phyloP scores from a whole-genome alignment of 2,329 filamentous ascomycete genomes.

The Ceratocystis eucalypticola region DNA sequence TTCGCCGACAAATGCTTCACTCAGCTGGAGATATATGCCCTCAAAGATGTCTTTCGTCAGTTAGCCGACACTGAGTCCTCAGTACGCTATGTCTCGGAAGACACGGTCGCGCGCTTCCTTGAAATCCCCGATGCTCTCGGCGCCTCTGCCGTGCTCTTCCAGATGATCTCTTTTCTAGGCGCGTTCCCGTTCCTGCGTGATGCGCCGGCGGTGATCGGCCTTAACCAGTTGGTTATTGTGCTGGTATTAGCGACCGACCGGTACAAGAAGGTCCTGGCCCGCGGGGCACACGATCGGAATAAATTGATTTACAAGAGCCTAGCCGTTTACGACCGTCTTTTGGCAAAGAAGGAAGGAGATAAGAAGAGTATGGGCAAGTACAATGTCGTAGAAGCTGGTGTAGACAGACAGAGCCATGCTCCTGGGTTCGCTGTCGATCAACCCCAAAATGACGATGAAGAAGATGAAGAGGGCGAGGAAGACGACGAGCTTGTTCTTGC shows the following conservation, averaged over 20 bases:
- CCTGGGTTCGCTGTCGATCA: slow-evolving; percentile 36
- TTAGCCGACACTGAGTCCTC: slow-evolving; percentile 52
- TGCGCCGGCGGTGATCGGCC: slow-evolving; percentile 54
- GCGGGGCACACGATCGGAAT: slow-evolving; percentile 42
- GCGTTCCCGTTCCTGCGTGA: slow-evolving; percentile 61
- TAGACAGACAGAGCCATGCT: slow-evolving; percentile 18
- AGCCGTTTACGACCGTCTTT: slow-evolving; percentile 51
- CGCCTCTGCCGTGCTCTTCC: slow-evolving; percentile 55
- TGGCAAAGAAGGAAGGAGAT: slow-evolving; percentile 18
- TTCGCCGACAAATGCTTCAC: slow-evolving; percentile 61
- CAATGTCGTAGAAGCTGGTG: slow-evolving; percentile 7
- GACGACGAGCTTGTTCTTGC: slow-evolving; percentile 50
- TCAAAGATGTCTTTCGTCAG: slow-evolving; percentile 58
- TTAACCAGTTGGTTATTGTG: slow-evolving; percentile 58
- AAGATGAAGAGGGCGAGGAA: slow-evolving; percentile 30
- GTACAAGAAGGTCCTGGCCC: slow-evolving; percentile 49
- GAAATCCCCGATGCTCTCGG: slow-evolving; percentile 57
- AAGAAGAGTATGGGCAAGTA: slow-evolving; percentile 18
- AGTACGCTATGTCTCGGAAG: slow-evolving; percentile 54
- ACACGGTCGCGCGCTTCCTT: slow-evolving; percentile 57
- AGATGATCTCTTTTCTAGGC: slow-evolving; percentile 57
- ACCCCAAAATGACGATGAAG: slow-evolving; percentile 30
- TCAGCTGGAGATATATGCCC: slow-evolving; percentile 56
- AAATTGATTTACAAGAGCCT: slow-evolving; percentile 58
- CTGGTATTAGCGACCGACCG: slow-evolving; percentile 59